Conservation (phyloP, 805 yeast species). For the Brettanomyces naardenensis region DNA sequence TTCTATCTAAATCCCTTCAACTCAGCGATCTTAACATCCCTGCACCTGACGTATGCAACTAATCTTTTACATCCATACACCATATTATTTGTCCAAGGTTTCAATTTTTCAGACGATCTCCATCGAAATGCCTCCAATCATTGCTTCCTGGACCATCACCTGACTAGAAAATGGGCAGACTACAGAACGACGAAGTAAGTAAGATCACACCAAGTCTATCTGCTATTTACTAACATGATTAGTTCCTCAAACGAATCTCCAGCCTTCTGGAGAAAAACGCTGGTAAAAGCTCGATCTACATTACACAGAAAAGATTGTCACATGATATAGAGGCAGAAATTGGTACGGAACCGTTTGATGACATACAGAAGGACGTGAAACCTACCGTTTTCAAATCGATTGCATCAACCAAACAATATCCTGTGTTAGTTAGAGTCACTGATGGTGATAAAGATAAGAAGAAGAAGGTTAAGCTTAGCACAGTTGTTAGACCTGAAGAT, state of each 20-base stretch:
- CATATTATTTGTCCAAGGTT: too few relatives aligned
- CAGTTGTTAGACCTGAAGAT: conserved; percentile 55
- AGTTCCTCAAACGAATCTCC: conserved; percentile 22
- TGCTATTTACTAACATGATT: background rate
- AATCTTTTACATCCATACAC: too few relatives aligned
- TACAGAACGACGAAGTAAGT: conserved; percentile 21
- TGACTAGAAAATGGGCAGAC: conserved; percentile 10
- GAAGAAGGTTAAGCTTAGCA: conserved; percentile 54
- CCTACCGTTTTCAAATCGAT: conserved; percentile 7
- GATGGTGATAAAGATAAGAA: conserved; percentile 46
- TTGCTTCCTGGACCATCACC: background rate
- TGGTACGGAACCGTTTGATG: conserved; percentile 10
- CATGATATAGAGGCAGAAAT: conserved; percentile 17
- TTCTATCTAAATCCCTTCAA: too few relatives aligned
- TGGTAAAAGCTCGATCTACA: conserved; percentile 42
- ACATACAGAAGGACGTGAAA: conserved; percentile 11
- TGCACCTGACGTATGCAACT: too few relatives aligned
- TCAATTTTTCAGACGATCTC: too few relatives aligned
- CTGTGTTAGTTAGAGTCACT: conserved; percentile 62
- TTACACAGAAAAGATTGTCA: conserved; percentile 50
- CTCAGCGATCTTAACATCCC: too few relatives aligned
- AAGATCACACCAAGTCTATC: background rate
- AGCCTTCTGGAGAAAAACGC: conserved; percentile 12
- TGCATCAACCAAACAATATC: conserved; percentile 27
- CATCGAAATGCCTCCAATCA: too few relatives aligned